phyloP scores from a whole-genome alignment of 1,139 yeast species.

The Candida pseudoviswanathii region DNA sequence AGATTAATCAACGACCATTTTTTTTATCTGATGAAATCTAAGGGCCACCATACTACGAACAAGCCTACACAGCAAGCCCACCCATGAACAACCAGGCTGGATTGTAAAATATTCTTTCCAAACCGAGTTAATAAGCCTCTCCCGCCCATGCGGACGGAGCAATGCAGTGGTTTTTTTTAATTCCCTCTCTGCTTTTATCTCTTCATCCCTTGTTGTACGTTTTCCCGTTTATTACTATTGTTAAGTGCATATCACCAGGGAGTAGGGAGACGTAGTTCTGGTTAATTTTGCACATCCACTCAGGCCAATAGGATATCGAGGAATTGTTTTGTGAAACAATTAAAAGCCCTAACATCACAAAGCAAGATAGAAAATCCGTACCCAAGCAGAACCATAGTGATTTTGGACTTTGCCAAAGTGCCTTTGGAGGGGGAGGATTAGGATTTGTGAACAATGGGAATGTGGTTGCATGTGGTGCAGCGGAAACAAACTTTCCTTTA shows the following conservation, averaged over 20 bases:
- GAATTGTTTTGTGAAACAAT: background rate
- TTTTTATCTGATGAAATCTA: conserved; percentile 2
- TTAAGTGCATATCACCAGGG: background rate
- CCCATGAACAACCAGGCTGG: background rate
- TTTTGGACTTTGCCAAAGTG: too few relatives aligned
- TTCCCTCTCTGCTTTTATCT: too few relatives aligned
- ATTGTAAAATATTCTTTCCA: background rate
- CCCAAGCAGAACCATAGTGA: background rate
- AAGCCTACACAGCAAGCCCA: background rate
- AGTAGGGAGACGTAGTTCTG: background rate
- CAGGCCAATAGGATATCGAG: conserved; percentile 1
- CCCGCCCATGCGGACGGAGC: too few relatives aligned
- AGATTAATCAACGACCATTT: background rate
- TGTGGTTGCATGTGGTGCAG: background rate
- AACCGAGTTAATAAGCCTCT: too few relatives aligned
- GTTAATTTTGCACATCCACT: background rate
- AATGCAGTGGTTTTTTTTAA: too few relatives aligned
- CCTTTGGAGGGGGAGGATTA: too few relatives aligned
- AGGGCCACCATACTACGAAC: background rate
- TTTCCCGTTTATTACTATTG: too few relatives aligned
- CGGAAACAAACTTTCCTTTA: background rate
- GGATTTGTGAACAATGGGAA: too few relatives aligned
- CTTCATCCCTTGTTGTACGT: too few relatives aligned
- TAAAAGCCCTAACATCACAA: background rate
- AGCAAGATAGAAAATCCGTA: background rate